A percentile compares a stretch with the other conserved stretches of the same genome.
phyloP scores from a whole-genome alignment of 2,329 filamentous ascomycete species.

The Juglanconis sp. region DNA sequence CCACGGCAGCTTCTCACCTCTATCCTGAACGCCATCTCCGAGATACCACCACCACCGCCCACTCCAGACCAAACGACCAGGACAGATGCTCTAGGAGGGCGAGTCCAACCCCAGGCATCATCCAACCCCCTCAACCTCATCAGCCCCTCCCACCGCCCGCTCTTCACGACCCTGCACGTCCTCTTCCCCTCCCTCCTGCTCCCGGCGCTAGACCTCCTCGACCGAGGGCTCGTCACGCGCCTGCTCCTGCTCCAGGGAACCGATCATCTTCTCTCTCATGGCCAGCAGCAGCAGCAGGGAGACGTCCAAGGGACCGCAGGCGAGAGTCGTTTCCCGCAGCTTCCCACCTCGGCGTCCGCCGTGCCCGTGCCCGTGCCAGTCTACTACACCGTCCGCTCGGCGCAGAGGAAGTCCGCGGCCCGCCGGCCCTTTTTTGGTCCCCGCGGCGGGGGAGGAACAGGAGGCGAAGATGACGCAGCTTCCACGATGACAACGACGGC shows the following conservation, averaged over 20 bases:
- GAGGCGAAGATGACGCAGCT: background rate
- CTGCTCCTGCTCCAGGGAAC: slow-evolving; percentile 29
- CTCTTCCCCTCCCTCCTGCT: slow-evolving; percentile 79
- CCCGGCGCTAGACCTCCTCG: slow-evolving; percentile 82
- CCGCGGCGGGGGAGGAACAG: slow-evolving; percentile 19
- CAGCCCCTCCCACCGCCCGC: slow-evolving; percentile 40
- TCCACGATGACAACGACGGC: slow-evolving; percentile 20
- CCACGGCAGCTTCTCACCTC: slow-evolving; percentile 45
- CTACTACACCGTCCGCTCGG: slow-evolving; percentile 63
- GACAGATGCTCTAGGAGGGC: background rate
- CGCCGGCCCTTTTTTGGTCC: background rate
- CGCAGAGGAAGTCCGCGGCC: slow-evolving; percentile 30
- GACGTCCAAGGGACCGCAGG: slow-evolving; percentile 26
- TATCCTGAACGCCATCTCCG: slow-evolving; percentile 42
- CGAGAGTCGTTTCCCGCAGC: no score
- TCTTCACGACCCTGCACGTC: slow-evolving; percentile 79
- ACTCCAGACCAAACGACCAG: background rate
- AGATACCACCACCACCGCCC: slow-evolving; percentile 23
- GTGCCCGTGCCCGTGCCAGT: no score
- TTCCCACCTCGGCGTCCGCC: no score
- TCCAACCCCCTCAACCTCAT: slow-evolving; percentile 35
- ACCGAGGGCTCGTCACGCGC: slow-evolving; percentile 68
- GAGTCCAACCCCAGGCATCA: background rate
- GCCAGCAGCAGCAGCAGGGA: background rate
- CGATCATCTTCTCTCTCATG: no score